Evolutionary conservation across 345 rosid genomes (phyloP).

Genomic region (Limnanthes douglasii): DNA sequence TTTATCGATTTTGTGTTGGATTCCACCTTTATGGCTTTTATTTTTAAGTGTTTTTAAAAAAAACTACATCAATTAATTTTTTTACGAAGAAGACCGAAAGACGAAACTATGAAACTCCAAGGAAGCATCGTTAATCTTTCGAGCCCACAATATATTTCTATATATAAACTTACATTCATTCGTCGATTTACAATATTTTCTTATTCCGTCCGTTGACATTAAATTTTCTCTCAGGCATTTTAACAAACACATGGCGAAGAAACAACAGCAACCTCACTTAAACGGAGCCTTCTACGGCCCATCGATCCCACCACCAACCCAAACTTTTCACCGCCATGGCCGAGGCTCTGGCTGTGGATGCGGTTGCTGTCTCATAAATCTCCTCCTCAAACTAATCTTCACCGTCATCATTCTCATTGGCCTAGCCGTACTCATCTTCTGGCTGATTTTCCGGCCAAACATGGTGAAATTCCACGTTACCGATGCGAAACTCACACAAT

Average conservation of each 20-base stretch:
- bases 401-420: slow-evolving; percentile 25
- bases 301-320: slow-evolving; percentile 32
- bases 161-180: too few species aligned
- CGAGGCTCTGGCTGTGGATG: slow-evolving; percentile 30
- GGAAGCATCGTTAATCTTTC: too few species aligned
- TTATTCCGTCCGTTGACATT: too few species aligned
- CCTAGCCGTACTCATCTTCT: slow-evolving; percentile 27
- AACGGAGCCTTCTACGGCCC: slow-evolving; percentile 76
- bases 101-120: too few species aligned
- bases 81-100: too few species aligned
- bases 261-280: slow-evolving; percentile 21
- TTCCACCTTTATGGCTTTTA: too few species aligned
- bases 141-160: too few species aligned
- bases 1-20: too few species aligned
- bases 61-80: too few species aligned
- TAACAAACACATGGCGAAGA: slow-evolving; percentile 15
- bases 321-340: slow-evolving; percentile 21
- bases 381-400: slow-evolving; percentile 27
- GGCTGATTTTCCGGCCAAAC: slow-evolving; percentile 63
- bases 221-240: slow-evolving; percentile 8
- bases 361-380: slow-evolving; percentile 44
- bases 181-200: too few species aligned
- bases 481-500: slow-evolving; percentile 27
- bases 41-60: too few species aligned
- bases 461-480: slow-evolving; percentile 31